Conservation (phyloP, 164 flowering plant genomes). For the Paratinospora sagittata region DNA sequence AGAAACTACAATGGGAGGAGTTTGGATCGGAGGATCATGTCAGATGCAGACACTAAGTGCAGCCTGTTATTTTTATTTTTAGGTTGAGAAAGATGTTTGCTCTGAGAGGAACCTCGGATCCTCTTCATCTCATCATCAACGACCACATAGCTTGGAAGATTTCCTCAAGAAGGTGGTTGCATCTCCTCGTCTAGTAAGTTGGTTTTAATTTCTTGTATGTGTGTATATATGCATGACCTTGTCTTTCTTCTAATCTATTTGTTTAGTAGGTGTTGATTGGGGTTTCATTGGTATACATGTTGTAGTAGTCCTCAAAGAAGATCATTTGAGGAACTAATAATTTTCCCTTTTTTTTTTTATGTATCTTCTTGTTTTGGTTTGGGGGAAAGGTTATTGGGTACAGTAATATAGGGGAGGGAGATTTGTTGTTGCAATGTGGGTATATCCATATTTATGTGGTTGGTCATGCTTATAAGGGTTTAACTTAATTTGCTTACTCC, state of each 20-base stretch:
- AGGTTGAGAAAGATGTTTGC: conserved; percentile 36
- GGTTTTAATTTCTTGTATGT: conserved; percentile 19
- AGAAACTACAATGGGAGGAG: conserved; percentile 26
- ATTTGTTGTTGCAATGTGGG: conserved; percentile 23
- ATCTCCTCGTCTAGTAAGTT: conserved; percentile 23
- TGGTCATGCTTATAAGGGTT: conserved; percentile 10
- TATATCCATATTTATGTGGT: conserved; percentile 11
- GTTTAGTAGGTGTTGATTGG: conserved; percentile 20
- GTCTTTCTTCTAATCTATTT: conserved; percentile 20
- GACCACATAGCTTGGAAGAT: conserved; percentile 11
- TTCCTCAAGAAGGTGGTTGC: conserved; percentile 5
- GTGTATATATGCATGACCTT: conserved; percentile 27
- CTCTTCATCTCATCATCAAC: conserved; percentile 30
- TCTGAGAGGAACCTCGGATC: conserved; percentile 96
- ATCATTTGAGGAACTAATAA: conserved; percentile 26
- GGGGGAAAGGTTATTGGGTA: conserved; percentile 29
- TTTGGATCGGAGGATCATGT: conserved; percentile 84
- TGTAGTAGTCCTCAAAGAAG: conserved; percentile 17
- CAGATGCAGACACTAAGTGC: conserved; percentile 41
- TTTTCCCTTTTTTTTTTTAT: conserved; percentile 5
- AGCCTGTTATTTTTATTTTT: conserved; percentile 38
- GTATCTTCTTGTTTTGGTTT: conserved; percentile 8
- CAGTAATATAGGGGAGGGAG: conserved; percentile 35
- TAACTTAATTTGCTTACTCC: conserved; percentile 1
- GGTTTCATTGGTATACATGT: conserved; percentile 25